Conservation (phyloP, 2,329 filamentous ascomycete species). For the Dendrostoma leiphaemia region DNA sequence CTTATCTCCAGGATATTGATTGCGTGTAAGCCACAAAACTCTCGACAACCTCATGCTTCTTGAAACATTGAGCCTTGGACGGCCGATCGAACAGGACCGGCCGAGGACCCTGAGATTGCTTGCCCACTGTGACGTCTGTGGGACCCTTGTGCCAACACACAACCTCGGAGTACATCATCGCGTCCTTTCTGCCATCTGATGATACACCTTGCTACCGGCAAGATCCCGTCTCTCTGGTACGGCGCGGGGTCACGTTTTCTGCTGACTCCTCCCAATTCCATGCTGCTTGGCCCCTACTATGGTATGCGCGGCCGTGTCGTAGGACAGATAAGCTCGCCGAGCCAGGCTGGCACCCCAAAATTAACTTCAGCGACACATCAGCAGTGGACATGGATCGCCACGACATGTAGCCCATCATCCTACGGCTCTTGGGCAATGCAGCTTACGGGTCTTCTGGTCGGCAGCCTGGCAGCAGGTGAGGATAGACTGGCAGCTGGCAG, state of each 20-base stretch:
- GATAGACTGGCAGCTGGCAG: not conserved
- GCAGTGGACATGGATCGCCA: not conserved
- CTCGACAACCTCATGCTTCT: not conserved
- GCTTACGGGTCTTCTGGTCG: not conserved
- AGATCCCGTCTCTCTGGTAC: not conserved
- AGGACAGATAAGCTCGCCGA: too few species aligned
- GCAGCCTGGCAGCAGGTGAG: not conserved
- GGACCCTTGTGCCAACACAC: constrained; percentile 11
- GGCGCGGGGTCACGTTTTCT: not conserved
- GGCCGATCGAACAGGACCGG: not conserved
- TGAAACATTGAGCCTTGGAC: not conserved
- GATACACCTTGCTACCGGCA: not conserved
- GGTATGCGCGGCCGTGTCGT: not conserved
- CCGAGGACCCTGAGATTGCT: not conserved
- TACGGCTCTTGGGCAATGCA: not conserved
- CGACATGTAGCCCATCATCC: not conserved
- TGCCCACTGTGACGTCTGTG: constrained; percentile 8
- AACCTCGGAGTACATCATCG: constrained; percentile 13
- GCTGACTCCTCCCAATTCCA: not conserved
- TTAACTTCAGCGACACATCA: not conserved
- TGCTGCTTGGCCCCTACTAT: too few species aligned
- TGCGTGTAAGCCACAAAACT: not conserved
- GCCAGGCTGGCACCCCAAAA: too few species aligned
- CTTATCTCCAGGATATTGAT: not conserved
- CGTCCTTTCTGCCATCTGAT: too few species aligned